Conservation (phyloP, 129 eudicot species). For the Scalesia atractyloides region DNA sequence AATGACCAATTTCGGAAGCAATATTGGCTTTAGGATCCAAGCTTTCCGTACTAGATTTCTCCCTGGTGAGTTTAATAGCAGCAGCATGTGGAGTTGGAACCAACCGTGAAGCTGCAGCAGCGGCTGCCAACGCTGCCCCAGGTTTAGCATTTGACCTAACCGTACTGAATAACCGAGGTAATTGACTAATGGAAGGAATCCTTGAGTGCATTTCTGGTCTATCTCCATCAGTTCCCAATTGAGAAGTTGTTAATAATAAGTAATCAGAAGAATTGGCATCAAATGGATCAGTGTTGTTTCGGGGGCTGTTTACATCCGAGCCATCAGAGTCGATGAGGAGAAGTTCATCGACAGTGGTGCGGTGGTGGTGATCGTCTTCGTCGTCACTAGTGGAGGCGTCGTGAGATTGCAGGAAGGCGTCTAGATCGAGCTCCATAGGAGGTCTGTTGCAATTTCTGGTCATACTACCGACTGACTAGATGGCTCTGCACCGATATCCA, state of each 20-base stretch:
- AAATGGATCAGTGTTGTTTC: neutral
- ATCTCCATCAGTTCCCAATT: slow-evolving; percentile 19
- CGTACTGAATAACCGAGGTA: slow-evolving; percentile 40
- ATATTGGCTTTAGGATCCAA: slow-evolving; percentile 32
- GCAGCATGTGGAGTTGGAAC: slow-evolving; percentile 71
- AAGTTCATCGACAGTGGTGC: slow-evolving; percentile 78
- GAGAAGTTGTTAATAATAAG: slow-evolving; percentile 1
- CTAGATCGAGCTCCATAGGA: slow-evolving; percentile 66
- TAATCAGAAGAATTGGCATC: slow-evolving; percentile 16
- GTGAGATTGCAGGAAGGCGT: slow-evolving; percentile 52
- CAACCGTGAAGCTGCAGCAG: slow-evolving; percentile 78
- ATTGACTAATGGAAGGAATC: slow-evolving; percentile 30
- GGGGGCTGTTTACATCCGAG: too few relatives aligned
- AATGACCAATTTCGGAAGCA: slow-evolving; percentile 11
- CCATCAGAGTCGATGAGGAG: slow-evolving; percentile 63
- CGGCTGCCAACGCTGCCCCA: slow-evolving; percentile 96
- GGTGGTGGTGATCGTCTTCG: slow-evolving; percentile 28
- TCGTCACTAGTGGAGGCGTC: slow-evolving; percentile 39
- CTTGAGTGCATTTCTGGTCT: slow-evolving; percentile 3
- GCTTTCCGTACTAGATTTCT: slow-evolving; percentile 32
- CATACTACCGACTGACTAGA: too few relatives aligned
- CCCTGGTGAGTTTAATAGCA: slow-evolving; percentile 73
- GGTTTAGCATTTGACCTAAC: slow-evolving; percentile 63
- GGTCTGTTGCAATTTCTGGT: slow-evolving; percentile 19
- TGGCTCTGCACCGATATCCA: too few relatives aligned